Evolutionary conservation across 2,329 filamentous ascomycete species (phyloP), one percentile per base, ranked within the genome.

Genomic region (Rosellinia necatrix): DNA sequence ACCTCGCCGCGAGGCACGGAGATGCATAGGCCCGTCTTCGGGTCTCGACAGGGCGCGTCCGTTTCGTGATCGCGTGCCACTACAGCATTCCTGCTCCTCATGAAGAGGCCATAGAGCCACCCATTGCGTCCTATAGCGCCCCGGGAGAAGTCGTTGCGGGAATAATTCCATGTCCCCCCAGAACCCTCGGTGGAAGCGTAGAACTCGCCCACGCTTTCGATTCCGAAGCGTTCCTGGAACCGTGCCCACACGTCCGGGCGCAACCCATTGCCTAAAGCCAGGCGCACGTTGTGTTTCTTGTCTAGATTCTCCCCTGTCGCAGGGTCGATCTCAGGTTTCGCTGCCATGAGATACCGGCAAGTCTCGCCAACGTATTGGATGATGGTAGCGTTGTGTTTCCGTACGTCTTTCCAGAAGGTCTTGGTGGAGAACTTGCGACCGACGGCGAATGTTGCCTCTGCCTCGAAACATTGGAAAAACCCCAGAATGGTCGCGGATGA

Each of bases 281-380:
- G 66, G 5, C 85, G 84, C n/a, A 96, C 83, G 0, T 77, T 80
- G 75, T 96, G 88, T 61, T 86, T 82, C 64, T 80, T 83, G 72
- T 96, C 92, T 30, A 91, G 77, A 58, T 82, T 79, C 67, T 87
- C 83, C 17, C 87, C 86, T 0, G 86, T 90, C 6, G 69, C 70
- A 0, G 86, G 79, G 63, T 91, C 86, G 22, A 78, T 71, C 52
- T 87, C 79, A 0, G 83, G 78, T 2, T 88, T 82, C 0, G 85
- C 84, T 0, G 88, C 81, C 9, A 96, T 79, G 3, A 96, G 81
- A 70, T 96, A 96, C 5, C 91, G 87, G 61, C 91, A 88, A 0
- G 90, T 93, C 72, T 96, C 91, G 49, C 91, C 91, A 12, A 96
- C 91, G 69, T 96, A 96, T 70, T 96, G 91, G 59, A 96, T 87